Percentiles rank a stretch among this genome's conserved stretches.
phyloP scores from a whole-genome alignment of 2,329 filamentous ascomycete species.

The Botrytis squamosa region DNA sequence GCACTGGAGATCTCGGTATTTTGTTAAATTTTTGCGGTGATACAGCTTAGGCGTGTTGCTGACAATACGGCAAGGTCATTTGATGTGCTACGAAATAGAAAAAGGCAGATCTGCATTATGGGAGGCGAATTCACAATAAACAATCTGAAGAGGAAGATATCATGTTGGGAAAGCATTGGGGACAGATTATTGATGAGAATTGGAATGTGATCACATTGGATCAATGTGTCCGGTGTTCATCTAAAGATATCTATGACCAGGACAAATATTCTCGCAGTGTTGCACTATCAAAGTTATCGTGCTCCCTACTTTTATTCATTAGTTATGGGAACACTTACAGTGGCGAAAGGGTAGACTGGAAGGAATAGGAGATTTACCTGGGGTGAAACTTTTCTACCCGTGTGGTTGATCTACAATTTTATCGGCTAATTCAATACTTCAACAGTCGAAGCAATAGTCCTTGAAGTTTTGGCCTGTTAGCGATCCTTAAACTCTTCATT shows the following conservation, averaged over 20 bases:
- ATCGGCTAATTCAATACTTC: neutral
- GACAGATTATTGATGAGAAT: neutral
- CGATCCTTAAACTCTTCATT: neutral
- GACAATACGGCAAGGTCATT: neutral
- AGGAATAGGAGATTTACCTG: neutral
- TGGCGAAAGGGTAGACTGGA: neutral
- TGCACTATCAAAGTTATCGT: neutral
- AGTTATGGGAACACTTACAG: neutral
- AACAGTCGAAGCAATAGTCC: neutral
- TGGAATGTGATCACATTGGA: neutral
- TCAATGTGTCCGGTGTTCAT: neutral
- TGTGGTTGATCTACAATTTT: neutral
- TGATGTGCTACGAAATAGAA: neutral
- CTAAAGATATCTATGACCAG: neutral
- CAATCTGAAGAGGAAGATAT: neutral
- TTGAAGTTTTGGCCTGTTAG: neutral
- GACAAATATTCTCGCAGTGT: neutral
- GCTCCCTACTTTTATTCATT: neutral
- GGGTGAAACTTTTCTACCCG: neutral
- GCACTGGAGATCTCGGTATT: constrained; percentile 8
- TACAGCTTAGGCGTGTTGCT: neutral
- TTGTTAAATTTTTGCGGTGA: neutral
- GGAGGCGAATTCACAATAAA: neutral
- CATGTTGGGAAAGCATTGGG: neutral
- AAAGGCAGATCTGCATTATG: neutral